Percentiles rank a stretch among this genome's conserved stretches.
phyloP scores from a whole-genome alignment of 2,329 filamentous ascomycete species.

The Exophiala bonariae region DNA sequence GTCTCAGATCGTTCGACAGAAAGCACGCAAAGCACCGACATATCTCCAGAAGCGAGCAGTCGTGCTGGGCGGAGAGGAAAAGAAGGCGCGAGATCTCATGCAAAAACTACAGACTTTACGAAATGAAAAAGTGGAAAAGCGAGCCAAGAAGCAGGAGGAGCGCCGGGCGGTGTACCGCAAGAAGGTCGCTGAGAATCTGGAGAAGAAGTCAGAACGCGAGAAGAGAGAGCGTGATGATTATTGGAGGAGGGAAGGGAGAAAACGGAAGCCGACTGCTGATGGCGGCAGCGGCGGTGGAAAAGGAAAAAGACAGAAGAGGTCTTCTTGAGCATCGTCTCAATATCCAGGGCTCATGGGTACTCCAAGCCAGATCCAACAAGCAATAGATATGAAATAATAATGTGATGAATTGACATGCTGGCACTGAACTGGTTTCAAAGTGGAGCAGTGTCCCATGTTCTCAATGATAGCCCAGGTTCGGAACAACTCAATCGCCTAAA shows the following conservation, averaged over 20 bases:
- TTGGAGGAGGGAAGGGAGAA: constrained; percentile 88
- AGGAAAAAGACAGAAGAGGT: constrained; percentile 32
- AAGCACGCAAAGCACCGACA: constrained; percentile 75
- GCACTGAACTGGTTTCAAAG: no score
- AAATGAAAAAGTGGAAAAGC: constrained; percentile 86
- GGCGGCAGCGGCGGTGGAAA: constrained; percentile 52
- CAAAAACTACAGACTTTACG: constrained; percentile 88
- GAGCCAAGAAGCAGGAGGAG: constrained; percentile 84
- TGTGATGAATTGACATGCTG: no score
- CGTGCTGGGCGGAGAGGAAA: constrained; percentile 82
- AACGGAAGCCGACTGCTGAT: constrained; percentile 60
- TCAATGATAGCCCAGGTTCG: no score
- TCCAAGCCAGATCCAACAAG: no score
- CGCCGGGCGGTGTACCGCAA: constrained; percentile 75
- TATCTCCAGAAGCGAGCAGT: constrained; percentile 96
- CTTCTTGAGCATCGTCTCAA: no score
- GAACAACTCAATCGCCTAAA: no score
- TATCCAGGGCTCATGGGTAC: no score
- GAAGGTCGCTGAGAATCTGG: constrained; percentile 77
- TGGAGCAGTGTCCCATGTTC: no score
- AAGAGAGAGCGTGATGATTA: constrained; percentile 90
- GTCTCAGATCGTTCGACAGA: constrained; percentile 81
- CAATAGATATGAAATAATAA: no score
- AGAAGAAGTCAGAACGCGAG: constrained; percentile 84
- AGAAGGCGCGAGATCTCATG: constrained; percentile 82